These are phyloP conservation scores for Eruca vesicaria DNA, from an alignment of 441 rosid species.

Conservation along the genomic window DNA sequence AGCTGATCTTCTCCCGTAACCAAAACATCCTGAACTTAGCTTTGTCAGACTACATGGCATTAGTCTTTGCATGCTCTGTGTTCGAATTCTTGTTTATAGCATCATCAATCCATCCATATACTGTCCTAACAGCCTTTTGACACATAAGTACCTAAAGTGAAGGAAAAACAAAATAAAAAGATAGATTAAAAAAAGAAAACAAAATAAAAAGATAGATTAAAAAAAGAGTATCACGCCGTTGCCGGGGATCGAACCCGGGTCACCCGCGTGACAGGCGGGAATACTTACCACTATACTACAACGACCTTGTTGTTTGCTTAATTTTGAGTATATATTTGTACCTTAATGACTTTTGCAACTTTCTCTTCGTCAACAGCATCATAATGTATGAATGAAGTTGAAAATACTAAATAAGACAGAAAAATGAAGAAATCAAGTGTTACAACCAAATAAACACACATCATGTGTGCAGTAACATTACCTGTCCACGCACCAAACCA, in stretches of 20 bases:
- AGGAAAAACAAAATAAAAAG: too few relatives aligned
- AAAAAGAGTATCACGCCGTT: slow-evolving; percentile 44
- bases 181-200: too few relatives aligned
- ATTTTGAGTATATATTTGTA: not conserved
- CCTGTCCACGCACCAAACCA: slow-evolving; percentile 37
- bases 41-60: too few relatives aligned
- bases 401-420: not conserved
- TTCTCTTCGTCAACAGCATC: not conserved
- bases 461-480: slow-evolving; percentile 42
- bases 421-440: slow-evolving; percentile 41
- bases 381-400: slow-evolving; percentile 27
- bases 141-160: too few relatives aligned
- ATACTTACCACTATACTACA: slow-evolving; percentile 95
- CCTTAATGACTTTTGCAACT: not conserved
- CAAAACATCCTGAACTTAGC: too few relatives aligned
- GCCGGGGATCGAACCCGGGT: slow-evolving; percentile 93
- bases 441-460: slow-evolving; percentile 40
- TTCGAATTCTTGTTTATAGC: too few relatives aligned
- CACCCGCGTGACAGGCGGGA: slow-evolving; percentile 69
- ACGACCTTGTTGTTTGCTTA: not conserved
- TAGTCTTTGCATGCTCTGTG: too few relatives aligned
- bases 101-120: too few relatives aligned
- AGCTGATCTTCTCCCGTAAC: too few relatives aligned
- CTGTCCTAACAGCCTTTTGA: too few relatives aligned
- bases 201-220: too few relatives aligned